Conservation (phyloP, 1,284 basidiomycete species). For the Athelia psychrophila region DNA sequence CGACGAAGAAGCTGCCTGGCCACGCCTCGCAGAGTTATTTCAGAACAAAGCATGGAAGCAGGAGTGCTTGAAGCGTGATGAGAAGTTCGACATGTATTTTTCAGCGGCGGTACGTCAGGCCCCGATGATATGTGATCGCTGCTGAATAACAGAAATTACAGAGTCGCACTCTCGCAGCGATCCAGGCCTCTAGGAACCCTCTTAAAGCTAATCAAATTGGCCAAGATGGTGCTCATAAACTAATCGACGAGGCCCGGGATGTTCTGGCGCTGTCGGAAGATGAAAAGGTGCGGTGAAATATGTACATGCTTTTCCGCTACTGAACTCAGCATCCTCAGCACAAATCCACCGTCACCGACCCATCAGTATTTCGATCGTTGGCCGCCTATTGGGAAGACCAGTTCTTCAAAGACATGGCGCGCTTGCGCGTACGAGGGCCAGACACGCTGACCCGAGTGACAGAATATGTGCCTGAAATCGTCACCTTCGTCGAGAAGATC, state of each 20-base stretch:
- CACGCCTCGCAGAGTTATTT: conserved; percentile 45
- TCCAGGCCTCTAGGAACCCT: conserved; percentile 40
- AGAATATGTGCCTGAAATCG: conserved; percentile 96
- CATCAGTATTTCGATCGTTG: conserved; percentile 80
- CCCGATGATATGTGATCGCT: not conserved
- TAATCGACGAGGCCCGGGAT: conserved; percentile 77
- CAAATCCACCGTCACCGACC: conserved; percentile 83
- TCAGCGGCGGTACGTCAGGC: conserved; percentile 59
- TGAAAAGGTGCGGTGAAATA: conserved; percentile 51
- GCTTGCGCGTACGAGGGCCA: conserved; percentile 83
- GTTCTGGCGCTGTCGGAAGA: conserved; percentile 76
- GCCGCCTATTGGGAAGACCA: conserved; percentile 89
- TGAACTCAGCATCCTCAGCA: conserved; percentile 42
- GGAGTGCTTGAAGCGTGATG: conserved; percentile 73
- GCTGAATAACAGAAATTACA: conserved; percentile 23
- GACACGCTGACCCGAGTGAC: conserved; percentile 94
- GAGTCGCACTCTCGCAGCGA: conserved; percentile 52
- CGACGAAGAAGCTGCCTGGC: conserved; percentile 52
- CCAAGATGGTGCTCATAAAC: conserved; percentile 48
- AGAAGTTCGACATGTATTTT: conserved; percentile 91
- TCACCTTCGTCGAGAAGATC: conserved; percentile 85
- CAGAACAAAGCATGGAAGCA: conserved; percentile 63
- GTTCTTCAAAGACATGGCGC: conserved; percentile 93
- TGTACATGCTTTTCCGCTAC: conserved; percentile 4
- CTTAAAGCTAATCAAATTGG: conserved; percentile 38